Conservation (phyloP, 768 basidiomycete genomes). For the Amanita polypyramis region DNA sequence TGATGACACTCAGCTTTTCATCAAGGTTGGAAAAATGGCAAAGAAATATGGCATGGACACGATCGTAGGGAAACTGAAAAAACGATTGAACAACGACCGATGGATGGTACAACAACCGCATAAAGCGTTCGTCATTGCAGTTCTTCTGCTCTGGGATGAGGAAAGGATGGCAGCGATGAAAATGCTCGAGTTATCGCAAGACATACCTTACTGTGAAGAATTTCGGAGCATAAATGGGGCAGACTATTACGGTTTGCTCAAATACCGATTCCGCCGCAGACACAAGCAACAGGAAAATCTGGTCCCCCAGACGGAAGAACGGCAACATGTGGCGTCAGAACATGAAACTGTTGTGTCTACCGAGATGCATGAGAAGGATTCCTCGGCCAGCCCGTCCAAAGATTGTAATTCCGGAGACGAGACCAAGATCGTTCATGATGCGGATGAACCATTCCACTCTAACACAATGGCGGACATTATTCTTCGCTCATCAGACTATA, state of each 20-base stretch:
- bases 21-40: background rate
- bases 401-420: too few relatives aligned
- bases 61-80: background rate
- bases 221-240: background rate
- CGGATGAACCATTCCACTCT: background rate
- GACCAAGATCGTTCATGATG: background rate
- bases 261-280: background rate
- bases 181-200: background rate
- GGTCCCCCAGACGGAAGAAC: background rate
- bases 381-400: too few relatives aligned
- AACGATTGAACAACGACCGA: slow-evolving; percentile 19
- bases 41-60: slow-evolving; percentile 3
- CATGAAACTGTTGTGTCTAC: background rate
- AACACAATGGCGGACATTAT: slow-evolving; percentile 15
- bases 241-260: background rate
- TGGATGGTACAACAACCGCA: slow-evolving; percentile 67
- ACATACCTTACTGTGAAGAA: background rate
- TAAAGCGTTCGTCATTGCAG: slow-evolving; percentile 29
- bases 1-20: background rate
- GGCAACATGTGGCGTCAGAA: background rate
- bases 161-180: background rate
- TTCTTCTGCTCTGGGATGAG: background rate
- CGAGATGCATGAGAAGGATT: too few relatives aligned
- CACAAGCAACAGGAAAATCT: background rate
- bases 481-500: slow-evolving; percentile 17